These are phyloP conservation scores for Suhomyces sp. DNA, from an alignment of 805 yeast genomes.

Conservation along the genomic window DNA sequence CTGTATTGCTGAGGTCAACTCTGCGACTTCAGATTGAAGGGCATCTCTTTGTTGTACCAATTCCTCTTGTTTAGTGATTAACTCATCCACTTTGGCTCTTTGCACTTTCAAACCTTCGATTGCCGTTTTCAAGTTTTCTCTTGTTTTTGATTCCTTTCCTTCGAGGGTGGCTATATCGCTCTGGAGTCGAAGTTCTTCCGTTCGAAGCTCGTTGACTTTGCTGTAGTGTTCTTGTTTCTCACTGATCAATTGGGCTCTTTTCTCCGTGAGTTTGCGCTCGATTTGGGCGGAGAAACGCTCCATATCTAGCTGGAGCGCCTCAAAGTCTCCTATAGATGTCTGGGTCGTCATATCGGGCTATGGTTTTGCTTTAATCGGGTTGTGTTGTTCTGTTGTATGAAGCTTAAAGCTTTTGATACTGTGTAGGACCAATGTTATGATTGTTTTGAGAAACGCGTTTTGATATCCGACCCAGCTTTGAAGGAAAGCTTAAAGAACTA, in stretches of 20 bases:
- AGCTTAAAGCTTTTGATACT: no score
- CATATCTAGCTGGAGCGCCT: constrained; percentile 36
- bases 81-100: constrained; percentile 34
- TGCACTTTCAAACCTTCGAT: constrained; percentile 27
- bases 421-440: no score
- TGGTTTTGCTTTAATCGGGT: no score
- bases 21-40: constrained; percentile 29
- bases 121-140: constrained; percentile 25
- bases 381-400: no score
- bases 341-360: constrained; percentile 2
- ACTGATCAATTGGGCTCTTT: constrained; percentile 31
- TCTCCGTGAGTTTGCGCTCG: constrained; percentile 32
- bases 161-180: constrained; percentile 30
- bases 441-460: no score
- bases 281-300: constrained; percentile 38
- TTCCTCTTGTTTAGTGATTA: constrained; percentile 33
- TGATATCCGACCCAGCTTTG: no score
- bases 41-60: constrained; percentile 27
- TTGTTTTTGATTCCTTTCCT: constrained; percentile 25
- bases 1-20: constrained; percentile 29
- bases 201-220: constrained; percentile 29
- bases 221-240: constrained; percentile 34
- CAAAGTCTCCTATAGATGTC: constrained; percentile 32
- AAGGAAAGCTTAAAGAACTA: no score
- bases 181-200: constrained; percentile 29